Evolutionary conservation across 2,329 filamentous ascomycete species (phyloP).

Genomic region (Stagonosporopsis rhizophila): DNA sequence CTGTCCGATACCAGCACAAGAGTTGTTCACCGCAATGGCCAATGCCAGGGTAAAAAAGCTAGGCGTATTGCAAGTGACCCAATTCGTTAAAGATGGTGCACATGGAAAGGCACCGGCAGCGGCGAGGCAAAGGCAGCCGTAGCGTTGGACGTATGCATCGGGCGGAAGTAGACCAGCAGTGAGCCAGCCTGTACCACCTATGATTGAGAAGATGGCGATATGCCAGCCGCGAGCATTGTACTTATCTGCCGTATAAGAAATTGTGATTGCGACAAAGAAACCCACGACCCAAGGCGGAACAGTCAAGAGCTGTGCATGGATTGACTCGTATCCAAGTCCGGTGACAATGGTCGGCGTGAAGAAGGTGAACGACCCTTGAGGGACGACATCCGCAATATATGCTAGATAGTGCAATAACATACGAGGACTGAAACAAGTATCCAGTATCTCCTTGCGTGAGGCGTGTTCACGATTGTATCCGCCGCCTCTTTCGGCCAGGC

Average conservation of each 20-base stretch:
- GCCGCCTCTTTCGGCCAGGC: slow-evolving; percentile 47
- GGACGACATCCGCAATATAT: slow-evolving; percentile 38
- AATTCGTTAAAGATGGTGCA: slow-evolving; percentile 47
- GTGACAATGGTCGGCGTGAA: slow-evolving; percentile 57
- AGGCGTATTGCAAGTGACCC: slow-evolving; percentile 52
- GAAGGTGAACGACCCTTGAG: slow-evolving; percentile 45
- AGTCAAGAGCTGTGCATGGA: slow-evolving; percentile 51
- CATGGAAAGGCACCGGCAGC: slow-evolving; percentile 49
- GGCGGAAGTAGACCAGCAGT: slow-evolving; percentile 39
- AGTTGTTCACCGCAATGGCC: slow-evolving; percentile 51
- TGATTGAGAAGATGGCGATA: slow-evolving; percentile 33
- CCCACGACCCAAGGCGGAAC: slow-evolving; percentile 49
- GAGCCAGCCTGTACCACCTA: slow-evolving; percentile 45
- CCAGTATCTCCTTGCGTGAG: slow-evolving; percentile 45
- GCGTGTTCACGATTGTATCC: slow-evolving; percentile 49
- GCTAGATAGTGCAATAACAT: slow-evolving; percentile 49
- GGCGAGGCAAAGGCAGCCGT: slow-evolving; percentile 49
- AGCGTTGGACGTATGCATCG: slow-evolving; percentile 33
- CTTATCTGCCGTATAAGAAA: slow-evolving; percentile 34
- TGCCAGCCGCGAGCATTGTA: slow-evolving; percentile 29
- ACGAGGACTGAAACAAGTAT: slow-evolving; percentile 47
- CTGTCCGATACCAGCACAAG: slow-evolving; percentile 48
- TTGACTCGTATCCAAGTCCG: slow-evolving; percentile 51
- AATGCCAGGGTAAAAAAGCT: slow-evolving; percentile 48
- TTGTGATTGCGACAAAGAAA: slow-evolving; percentile 36